phyloP scores from a whole-genome alignment of 495 filamentous ascomycete genomes.

The Hypomontagnella submonticulosa region DNA sequence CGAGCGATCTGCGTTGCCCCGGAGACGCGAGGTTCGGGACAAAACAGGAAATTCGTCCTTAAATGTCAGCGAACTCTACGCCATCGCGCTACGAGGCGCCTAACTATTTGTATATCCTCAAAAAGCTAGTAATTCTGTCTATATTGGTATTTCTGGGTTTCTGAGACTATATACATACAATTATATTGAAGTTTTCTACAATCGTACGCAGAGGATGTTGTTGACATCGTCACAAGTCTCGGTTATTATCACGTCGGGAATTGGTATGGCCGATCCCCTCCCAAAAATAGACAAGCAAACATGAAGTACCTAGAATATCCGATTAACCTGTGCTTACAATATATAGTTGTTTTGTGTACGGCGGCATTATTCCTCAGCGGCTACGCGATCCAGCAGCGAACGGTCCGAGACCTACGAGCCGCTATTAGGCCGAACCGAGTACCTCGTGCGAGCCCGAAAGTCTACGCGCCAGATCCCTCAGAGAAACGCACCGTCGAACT shows the following conservation, averaged over 20 bases:
- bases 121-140: slow-evolving; percentile 12
- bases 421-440: slow-evolving; percentile 55
- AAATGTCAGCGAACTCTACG: slow-evolving; percentile 11
- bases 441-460: slow-evolving; percentile 54
- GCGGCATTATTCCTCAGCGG: slow-evolving; percentile 63
- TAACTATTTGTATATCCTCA: slow-evolving; percentile 11
- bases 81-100: slow-evolving; percentile 7
- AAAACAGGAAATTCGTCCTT: slow-evolving; percentile 36
- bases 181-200: slow-evolving; percentile 8
- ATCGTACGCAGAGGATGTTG: slow-evolving; percentile 51
- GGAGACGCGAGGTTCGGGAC: slow-evolving; percentile 29
- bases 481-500: slow-evolving; percentile 49
- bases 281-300: slow-evolving; percentile 1
- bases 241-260: slow-evolving; percentile 58
- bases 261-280: slow-evolving; percentile 53
- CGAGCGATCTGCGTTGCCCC: slow-evolving; percentile 32
- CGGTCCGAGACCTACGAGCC: slow-evolving; percentile 58
- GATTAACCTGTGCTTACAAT: slow-evolving; percentile 16
- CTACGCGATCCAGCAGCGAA: slow-evolving; percentile 67
- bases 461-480: slow-evolving; percentile 54
- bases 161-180: slow-evolving; percentile 13
- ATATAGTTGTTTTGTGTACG: slow-evolving; percentile 61
- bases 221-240: slow-evolving; percentile 66
- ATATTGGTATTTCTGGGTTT: slow-evolving; percentile 1
- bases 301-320: neutral